Evolutionary conservation across 2,329 filamentous ascomycete species (phyloP), one percentile per base, ranked within the genome.

Genomic region (Alternaria longipes): DNA sequence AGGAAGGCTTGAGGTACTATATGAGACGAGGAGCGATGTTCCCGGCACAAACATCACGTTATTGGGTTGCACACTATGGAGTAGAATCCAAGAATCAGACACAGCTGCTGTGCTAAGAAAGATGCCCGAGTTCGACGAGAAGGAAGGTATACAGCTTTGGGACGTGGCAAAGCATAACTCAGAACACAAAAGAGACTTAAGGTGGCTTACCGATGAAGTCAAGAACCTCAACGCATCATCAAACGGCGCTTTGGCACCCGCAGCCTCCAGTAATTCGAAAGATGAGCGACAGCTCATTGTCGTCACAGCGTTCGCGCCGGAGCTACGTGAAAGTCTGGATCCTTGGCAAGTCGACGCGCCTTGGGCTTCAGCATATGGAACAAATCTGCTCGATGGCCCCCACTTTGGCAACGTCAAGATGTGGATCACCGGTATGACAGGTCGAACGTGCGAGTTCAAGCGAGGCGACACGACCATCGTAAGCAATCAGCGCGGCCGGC

Each of bases 21-120:
- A 87, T 63, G 77, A 78, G 18, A 73, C 73, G 18, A 67, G 80
- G 7, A 82, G 78, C 63, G 81, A 84, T 47, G 64, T 81, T 18
- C 71, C 77, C 1, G 73, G 73, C 2, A 81, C 82, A 0, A 70
- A 70, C 24, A 54, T 87, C n/a, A 85, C 82, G 3, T 73, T 89
- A 3, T 72, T 89, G 2, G 87, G 87, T 6, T 88, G 85, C 63
- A 87, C 86, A 2, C 78, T 89, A 0, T 88, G 86, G 84, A 87
- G 85, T 1, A 64, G 74, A 0, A 80, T 89, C 6, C 78, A 83
- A 0, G 63, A 78, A 0, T 73, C 80, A 5, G 75, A 78, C 5
- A 74, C 67, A 11, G 71, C 72, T 0, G 67, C 81, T 5, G 82
- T 89, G 14, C 47, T 74, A 26, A 72, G 73, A 34, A 83, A 78